Conservation (phyloP, 768 basidiomycete genomes). For the Dendrothele bispora region DNA sequence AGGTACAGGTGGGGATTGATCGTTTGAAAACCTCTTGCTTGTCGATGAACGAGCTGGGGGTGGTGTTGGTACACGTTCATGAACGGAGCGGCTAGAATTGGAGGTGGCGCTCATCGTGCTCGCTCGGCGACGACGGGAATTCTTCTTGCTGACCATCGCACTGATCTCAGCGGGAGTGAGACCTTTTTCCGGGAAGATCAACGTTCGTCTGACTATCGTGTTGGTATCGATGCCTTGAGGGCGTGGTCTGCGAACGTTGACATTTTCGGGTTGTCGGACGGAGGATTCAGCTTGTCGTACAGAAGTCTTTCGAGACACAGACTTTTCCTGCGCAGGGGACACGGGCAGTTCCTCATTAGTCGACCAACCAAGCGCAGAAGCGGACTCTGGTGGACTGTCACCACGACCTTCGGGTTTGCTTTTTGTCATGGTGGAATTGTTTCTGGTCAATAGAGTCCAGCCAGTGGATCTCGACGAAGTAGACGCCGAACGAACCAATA, state of each 20-base stretch:
- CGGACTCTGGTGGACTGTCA: slow-evolving; percentile 18
- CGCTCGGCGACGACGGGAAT: slow-evolving; percentile 59
- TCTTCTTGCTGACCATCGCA: slow-evolving; percentile 54
- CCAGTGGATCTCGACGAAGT: slow-evolving; percentile 56
- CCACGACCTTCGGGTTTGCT: slow-evolving; percentile 28
- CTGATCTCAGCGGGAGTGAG: slow-evolving; percentile 57
- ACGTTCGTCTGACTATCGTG: slow-evolving; percentile 71
- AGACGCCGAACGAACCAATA: slow-evolving; percentile 72
- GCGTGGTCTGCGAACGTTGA: slow-evolving; percentile 8
- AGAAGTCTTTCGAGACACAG: slow-evolving; percentile 25
- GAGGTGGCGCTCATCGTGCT: slow-evolving; percentile 45
- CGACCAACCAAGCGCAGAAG: slow-evolving; percentile 4
- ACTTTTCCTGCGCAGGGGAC: slow-evolving; percentile 17
- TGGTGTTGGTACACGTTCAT: slow-evolving; percentile 84
- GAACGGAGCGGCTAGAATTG: slow-evolving; percentile 69
- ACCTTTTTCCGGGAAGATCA: slow-evolving; percentile 71
- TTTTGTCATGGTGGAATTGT: slow-evolving; percentile 37
- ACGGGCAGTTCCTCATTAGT: slow-evolving; percentile 1
- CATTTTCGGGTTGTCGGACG: slow-evolving; percentile 12
- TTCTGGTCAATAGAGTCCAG: slow-evolving; percentile 42
- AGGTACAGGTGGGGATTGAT: slow-evolving; percentile 70
- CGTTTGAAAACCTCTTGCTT: slow-evolving; percentile 63
- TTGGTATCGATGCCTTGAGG: slow-evolving; percentile 28
- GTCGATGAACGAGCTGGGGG: slow-evolving; percentile 66
- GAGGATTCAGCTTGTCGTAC: slow-evolving; percentile 15